Evolutionary conservation across 305 asterid species (phyloP).

Genomic region (Fraxinus xanthoxyloides): DNA sequence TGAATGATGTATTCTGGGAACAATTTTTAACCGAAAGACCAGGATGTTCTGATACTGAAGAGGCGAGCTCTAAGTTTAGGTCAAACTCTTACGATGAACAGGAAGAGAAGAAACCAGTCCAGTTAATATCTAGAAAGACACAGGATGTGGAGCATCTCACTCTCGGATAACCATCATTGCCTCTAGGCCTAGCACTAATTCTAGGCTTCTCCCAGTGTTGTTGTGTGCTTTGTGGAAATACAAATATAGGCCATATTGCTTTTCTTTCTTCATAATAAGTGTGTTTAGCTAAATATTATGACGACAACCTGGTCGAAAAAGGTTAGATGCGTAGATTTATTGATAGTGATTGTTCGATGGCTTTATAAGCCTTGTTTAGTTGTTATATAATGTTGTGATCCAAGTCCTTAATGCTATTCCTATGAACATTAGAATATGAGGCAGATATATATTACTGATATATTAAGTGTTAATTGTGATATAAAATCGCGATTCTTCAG

Average conservation of each 20-base stretch:
- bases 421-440: neutral
- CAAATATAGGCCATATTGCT: neutral
- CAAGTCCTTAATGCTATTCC: neutral
- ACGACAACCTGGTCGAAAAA: neutral
- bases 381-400: neutral
- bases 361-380: neutral
- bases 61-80: conserved; percentile 60
- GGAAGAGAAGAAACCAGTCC: conserved; percentile 44
- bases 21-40: conserved; percentile 89
- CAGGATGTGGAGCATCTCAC: conserved; percentile 66
- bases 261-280: neutral
- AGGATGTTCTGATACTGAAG: conserved; percentile 75
- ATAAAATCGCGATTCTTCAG: neutral
- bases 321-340: neutral
- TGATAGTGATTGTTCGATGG: neutral
- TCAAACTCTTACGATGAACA: conserved; percentile 40
- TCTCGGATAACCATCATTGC: conserved; percentile 31
- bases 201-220: neutral
- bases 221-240: neutral
- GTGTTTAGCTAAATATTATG: neutral
- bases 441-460: neutral
- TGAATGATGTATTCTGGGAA: conserved; percentile 96
- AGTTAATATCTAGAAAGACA: conserved; percentile 48
- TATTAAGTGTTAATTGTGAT: neutral
- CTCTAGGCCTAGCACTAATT: neutral